phyloP scores from a whole-genome alignment of 495 filamentous ascomycete genomes.

The Xylaria palmicola region DNA sequence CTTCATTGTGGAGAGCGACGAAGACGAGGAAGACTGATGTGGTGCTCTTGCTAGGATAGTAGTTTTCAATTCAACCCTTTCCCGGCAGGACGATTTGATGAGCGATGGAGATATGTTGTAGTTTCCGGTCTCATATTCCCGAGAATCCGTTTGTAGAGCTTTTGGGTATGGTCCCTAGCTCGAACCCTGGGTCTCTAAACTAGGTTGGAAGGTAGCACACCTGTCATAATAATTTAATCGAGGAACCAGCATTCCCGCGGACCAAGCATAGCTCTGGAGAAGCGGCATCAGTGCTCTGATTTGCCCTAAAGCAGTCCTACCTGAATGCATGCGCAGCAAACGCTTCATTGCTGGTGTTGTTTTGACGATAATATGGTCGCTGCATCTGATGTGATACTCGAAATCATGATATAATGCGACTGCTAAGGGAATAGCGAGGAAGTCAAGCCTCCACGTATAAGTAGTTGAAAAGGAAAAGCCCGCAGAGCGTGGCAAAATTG shows the following conservation, averaged over 20 bases:
- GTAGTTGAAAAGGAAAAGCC: too few relatives aligned
- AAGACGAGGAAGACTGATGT: constrained; percentile 9
- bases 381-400: background rate
- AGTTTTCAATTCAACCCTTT: background rate
- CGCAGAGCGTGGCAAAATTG: too few relatives aligned
- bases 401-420: too few relatives aligned
- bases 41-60: background rate
- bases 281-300: background rate
- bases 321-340: background rate
- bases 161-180: too few relatives aligned
- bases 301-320: background rate
- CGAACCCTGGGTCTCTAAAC: background rate
- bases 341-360: background rate
- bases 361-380: background rate
- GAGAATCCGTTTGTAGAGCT: too few relatives aligned
- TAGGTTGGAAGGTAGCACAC: background rate
- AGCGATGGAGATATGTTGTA: background rate
- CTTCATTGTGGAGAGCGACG: constrained; percentile 38
- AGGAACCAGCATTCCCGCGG: too few relatives aligned
- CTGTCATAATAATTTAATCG: background rate
- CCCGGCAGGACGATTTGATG: background rate
- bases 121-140: background rate
- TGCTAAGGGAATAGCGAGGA: background rate
- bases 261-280: background rate
- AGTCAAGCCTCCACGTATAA: background rate